phyloP scores from a whole-genome alignment of 2,329 filamentous ascomycete genomes.

The Rasamsonia emersonii region DNA sequence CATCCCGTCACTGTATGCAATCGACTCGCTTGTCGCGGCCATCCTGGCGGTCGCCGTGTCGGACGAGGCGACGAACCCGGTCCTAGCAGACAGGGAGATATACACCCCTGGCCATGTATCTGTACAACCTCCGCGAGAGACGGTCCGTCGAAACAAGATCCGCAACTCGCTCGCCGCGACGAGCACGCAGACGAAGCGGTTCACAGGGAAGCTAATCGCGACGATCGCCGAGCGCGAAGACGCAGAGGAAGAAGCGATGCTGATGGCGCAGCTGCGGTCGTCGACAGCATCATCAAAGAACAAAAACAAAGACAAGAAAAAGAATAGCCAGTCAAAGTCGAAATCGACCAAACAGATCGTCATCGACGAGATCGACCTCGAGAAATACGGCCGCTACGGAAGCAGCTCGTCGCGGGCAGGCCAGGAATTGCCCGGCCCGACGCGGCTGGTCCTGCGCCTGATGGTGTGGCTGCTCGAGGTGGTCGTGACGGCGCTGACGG shows the following conservation, averaged over 20 bases:
- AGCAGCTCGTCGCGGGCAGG: conserved; percentile 27
- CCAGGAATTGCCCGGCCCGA: conserved; percentile 30
- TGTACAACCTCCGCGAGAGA: conserved; percentile 5
- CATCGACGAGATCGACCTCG: conserved; percentile 37
- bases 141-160: conserved; percentile 2
- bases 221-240: conserved; percentile 37
- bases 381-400: conserved; percentile 35
- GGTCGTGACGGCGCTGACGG: conserved; percentile 28
- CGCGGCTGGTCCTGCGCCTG: conserved; percentile 25
- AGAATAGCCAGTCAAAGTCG: conserved; percentile 1
- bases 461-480: conserved; percentile 32
- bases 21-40: conserved; percentile 39
- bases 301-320: conserved; percentile 8
- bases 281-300: conserved; percentile 12
- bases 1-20: conserved; percentile 39
- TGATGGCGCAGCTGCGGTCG: conserved; percentile 26
- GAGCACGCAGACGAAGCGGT: conserved; percentile 12
- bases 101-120: conserved; percentile 14
- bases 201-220: conserved; percentile 24
- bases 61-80: conserved; percentile 31
- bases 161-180: conserved; percentile 7
- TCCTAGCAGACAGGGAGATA: conserved; percentile 29
- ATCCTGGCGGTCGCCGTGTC: conserved; percentile 37
- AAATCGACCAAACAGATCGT: conserved; percentile 21
- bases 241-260: conserved; percentile 26